Base-by-base conservation (phyloP, 179 eudicot species). In the Beta lomatogona region DNA sequence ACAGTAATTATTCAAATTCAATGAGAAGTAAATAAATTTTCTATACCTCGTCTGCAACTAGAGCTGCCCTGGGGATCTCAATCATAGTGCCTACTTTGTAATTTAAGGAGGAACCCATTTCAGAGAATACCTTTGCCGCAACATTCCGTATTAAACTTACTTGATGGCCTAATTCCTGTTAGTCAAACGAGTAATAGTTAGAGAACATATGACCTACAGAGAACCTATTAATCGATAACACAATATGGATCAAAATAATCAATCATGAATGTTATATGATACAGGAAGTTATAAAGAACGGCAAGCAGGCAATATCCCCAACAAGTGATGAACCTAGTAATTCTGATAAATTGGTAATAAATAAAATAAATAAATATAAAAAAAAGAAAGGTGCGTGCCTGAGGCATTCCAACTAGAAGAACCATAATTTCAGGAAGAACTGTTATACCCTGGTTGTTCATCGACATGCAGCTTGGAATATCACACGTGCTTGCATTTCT, bases 51-150 rank as follows among this genome's bases (percentile, higher is more conserved):
- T 96, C 98, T n/a, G 99, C 99, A 79, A 96, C 89, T 25, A 96
- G 81, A 85, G 99, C 98, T 81, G 98, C 99, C 84, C 98, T 84
- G 14, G 99, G 99, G 77, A 92, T 89, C 88, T 96, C 99, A 68
- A 96, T 96, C 99, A 96, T 96, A 44, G 99, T 96, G 64, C 99
- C 99, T 12, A 96, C 94, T 85, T 91, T 94, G 83, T 88, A 96
- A 79, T 55, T 77, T 79, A 96, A 54, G 9, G 98, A 79, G 68
- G 91, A 77, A 41, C 93, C 94, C 89, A 88, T 91, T 85, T 96
- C 97, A 8, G 92, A 53, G 79, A 96, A 96, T 28, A 96, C 97
- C 75, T 83, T 90, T 46, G 84, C 75, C 52, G 98, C 99, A 16
- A 94, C 93, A 77, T 81, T 79, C 9, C 89, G 90, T 73, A 96